A percentile compares a stretch with the other conserved stretches of the same genome.
Evolutionary conservation across 2,329 filamentous ascomycete species (phyloP).

Genomic region (Sporothrix protearum): DNA sequence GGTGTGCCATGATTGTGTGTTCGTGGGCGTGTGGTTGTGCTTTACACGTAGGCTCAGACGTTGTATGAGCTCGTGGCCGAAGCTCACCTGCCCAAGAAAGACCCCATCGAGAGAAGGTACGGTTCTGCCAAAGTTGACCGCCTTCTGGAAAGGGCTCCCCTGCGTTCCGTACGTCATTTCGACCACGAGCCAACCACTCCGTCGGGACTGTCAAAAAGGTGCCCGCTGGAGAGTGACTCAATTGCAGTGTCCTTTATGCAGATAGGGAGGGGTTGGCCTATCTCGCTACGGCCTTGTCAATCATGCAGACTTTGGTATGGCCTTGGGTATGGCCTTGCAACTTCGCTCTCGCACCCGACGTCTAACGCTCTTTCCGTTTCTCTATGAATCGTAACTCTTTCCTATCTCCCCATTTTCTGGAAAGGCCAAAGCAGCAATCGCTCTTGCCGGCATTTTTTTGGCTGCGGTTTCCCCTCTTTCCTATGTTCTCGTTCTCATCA

Average conservation of each 20-base stretch:
- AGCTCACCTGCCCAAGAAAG: neutral
- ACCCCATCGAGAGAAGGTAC: neutral
- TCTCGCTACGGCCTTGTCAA: neutral
- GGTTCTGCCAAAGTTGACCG: constrained; percentile 16
- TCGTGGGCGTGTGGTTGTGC: neutral
- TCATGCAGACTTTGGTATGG: neutral
- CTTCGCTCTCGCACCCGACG: neutral
- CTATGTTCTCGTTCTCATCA: neutral
- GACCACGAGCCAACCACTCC: constrained; percentile 10
- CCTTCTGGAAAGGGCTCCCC: constrained; percentile 1
- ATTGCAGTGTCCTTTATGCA: neutral
- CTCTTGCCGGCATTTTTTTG: neutral
- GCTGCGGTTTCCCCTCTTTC: neutral
- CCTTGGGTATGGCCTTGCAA: neutral
- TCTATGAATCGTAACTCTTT: neutral
- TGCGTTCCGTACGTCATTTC: constrained; percentile 12
- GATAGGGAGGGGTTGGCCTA: neutral
- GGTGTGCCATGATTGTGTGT: constrained; percentile 10
- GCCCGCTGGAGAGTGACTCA: neutral
- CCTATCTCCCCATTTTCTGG: constrained; percentile 2
- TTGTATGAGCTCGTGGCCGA: neutral
- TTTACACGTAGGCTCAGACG: neutral
- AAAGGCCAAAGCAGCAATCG: neutral
- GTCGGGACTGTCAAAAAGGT: constrained; percentile 1
- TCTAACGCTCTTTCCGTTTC: neutral